These are phyloP conservation scores for Microsporum audouinii DNA, from an alignment of 2,329 filamentous ascomycete species.

Conservation along the genomic window DNA sequence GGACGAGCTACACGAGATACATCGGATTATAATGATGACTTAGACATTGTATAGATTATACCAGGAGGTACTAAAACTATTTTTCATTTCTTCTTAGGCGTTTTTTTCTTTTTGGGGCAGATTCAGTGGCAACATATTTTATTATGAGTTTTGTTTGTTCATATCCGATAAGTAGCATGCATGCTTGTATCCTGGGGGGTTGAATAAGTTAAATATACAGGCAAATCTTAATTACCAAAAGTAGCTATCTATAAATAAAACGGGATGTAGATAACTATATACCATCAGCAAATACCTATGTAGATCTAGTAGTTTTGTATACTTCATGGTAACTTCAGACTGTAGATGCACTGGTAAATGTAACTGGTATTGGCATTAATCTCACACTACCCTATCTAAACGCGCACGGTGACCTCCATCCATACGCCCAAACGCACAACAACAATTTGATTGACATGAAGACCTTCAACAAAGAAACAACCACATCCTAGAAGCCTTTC, in stretches of 20 bases:
- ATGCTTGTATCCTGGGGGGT: not conserved
- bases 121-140: not conserved
- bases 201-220: no score
- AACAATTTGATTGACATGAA: not conserved
- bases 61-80: not conserved
- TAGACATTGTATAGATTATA: conserved; percentile 35
- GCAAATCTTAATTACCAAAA: no score
- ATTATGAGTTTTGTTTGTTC: not conserved
- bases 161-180: not conserved
- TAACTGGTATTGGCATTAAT: not conserved
- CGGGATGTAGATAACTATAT: no score
- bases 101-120: not conserved
- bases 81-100: not conserved
- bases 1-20: conserved; percentile 39
- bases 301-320: no score
- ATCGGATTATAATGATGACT: conserved; percentile 41
- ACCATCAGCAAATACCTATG: no score
- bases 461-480: not conserved
- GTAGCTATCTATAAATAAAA: no score
- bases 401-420: not conserved
- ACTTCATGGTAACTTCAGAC: no score
- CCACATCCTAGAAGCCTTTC: not conserved
- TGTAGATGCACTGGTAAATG: not conserved
- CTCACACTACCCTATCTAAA: not conserved
- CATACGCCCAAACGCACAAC: not conserved